Conservation (phyloP, 2,329 filamentous ascomycete species). For the Ophiostoma piceae region DNA sequence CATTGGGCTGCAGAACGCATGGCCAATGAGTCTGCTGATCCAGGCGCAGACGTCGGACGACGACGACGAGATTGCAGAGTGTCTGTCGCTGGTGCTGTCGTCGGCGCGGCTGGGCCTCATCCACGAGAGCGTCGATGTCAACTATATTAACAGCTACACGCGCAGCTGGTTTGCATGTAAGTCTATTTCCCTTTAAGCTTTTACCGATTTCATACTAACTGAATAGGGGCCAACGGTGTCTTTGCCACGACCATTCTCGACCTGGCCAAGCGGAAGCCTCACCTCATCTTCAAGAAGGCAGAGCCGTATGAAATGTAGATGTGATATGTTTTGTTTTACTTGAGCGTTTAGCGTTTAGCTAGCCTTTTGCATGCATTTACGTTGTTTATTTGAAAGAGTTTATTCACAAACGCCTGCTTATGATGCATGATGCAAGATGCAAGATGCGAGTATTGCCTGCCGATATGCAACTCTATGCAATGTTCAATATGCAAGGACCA, state of each 20-base stretch:
- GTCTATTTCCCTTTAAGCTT: conserved; percentile 20
- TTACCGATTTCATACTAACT: conserved; percentile 19
- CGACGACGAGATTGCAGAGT: conserved; percentile 73
- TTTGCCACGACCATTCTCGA: conserved; percentile 91
- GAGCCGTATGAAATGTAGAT: conserved; percentile 52
- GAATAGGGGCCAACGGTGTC: conserved; percentile 79
- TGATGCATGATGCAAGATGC: not conserved
- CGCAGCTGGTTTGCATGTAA: conserved; percentile 83
- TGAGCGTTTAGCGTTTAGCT: not conserved
- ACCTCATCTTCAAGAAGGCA: conserved; percentile 70
- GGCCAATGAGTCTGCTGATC: conserved; percentile 92
- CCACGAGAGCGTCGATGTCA: conserved; percentile 88
- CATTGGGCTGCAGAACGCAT: conserved; percentile 83
- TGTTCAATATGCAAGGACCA: not conserved
- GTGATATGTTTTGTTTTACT: not conserved
- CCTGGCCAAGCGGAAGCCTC: conserved; percentile 79
- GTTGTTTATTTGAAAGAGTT: not conserved
- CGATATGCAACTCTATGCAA: conserved; percentile 1
- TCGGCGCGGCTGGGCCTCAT: conserved; percentile 74
- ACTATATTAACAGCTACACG: conserved; percentile 63
- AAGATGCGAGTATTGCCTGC: not conserved
- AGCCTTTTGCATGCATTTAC: not conserved
- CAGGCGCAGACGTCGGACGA: conserved; percentile 85
- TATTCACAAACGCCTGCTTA: not conserved
- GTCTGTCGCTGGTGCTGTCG: conserved; percentile 67